Evolutionary conservation across 2,329 filamentous ascomycete genomes (phyloP).

Genomic region (Botrytis byssoidea): DNA sequence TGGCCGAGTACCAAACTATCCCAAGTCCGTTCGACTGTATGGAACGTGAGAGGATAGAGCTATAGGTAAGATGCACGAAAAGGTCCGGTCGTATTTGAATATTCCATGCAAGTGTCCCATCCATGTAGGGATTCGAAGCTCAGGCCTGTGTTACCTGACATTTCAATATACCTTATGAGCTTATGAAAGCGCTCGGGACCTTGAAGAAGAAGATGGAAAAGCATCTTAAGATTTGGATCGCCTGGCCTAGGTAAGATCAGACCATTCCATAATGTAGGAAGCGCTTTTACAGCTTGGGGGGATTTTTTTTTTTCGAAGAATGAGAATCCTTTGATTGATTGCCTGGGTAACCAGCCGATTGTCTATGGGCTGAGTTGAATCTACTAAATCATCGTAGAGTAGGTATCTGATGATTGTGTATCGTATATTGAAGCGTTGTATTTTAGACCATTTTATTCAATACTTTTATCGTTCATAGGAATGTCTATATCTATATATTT

Average conservation of each 20-base stretch:
- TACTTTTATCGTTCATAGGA: background rate
- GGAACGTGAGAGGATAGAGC: background rate
- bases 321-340: background rate
- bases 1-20: background rate
- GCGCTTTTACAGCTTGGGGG: background rate
- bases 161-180: background rate
- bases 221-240: background rate
- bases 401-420: background rate
- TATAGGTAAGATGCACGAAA: background rate
- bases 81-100: background rate
- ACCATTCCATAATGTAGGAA: background rate
- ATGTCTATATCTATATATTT: background rate
- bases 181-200: background rate
- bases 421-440: background rate
- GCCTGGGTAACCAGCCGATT: background rate
- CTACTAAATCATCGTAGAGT: background rate
- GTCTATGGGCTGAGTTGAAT: background rate
- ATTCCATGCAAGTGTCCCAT: conserved; percentile 3
- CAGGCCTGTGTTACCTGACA: background rate
- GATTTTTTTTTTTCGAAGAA: background rate
- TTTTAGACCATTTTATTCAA: background rate
- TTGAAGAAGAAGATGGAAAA: background rate
- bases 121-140: conserved; percentile 3
- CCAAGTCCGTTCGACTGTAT: background rate
- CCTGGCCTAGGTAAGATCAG: background rate